phyloP scores from a whole-genome alignment of 495 filamentous ascomycete species.

The Penicillium coprophilum region DNA sequence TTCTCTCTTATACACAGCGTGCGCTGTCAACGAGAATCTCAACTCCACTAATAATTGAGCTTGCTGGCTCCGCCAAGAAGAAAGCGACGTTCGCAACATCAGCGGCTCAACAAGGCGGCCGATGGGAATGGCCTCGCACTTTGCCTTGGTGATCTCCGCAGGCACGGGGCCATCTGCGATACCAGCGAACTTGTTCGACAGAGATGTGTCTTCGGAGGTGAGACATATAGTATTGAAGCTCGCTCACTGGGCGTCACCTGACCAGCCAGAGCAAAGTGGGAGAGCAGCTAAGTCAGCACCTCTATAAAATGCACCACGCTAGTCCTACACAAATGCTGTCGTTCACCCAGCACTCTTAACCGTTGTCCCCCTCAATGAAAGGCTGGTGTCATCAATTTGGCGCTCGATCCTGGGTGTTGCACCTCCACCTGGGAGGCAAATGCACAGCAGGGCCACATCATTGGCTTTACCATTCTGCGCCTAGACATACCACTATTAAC shows the following conservation, averaged over 20 bases:
- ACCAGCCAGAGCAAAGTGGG: background rate
- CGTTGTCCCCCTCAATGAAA: slow-evolving; percentile 11
- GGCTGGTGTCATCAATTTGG: slow-evolving; percentile 6
- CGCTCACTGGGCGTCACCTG: too few species aligned
- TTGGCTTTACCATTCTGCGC: background rate
- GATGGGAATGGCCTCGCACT: slow-evolving; percentile 2
- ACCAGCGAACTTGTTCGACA: slow-evolving; percentile 2
- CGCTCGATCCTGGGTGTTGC: slow-evolving; percentile 2
- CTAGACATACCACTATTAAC: background rate
- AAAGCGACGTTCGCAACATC: slow-evolving; percentile 3
- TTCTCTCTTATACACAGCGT: background rate
- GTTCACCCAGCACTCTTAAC: slow-evolving; percentile 7
- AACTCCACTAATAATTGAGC: background rate
- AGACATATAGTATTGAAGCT: slow-evolving; percentile 1
- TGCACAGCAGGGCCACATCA: background rate
- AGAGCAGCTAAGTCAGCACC: slow-evolving; percentile 9
- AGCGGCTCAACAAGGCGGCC: background rate
- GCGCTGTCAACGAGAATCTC: slow-evolving; percentile 2
- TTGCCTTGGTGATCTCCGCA: slow-evolving; percentile 1
- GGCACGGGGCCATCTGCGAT: background rate
- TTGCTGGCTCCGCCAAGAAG: background rate
- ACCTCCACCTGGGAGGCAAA: background rate
- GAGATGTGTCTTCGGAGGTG: background rate
- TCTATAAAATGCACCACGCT: slow-evolving; percentile 14
- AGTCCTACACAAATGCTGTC: slow-evolving; percentile 1